Base-by-base conservation (phyloP, 2,329 filamentous ascomycete species). In the Chrysoporthe deuterocubensis region DNA sequence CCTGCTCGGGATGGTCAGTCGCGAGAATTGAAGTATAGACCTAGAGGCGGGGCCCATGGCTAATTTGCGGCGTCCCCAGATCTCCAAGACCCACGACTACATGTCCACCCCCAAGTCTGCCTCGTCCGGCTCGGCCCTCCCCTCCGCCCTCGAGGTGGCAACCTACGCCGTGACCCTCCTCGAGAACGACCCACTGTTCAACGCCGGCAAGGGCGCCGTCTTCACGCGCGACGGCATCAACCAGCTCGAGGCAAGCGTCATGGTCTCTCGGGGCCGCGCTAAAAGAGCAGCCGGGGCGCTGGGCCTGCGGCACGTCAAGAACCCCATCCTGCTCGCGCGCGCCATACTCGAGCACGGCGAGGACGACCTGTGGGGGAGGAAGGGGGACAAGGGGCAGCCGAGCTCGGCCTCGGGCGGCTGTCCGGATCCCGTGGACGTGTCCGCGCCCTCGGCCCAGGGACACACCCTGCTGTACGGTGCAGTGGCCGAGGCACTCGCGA, bases 211-310 rank as follows among this genome's bases (percentile, higher is more conserved):
- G 73, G 94, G 94, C 64, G 92, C 93, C 62, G 93, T 97, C 26
- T 97, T 96, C 78, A 97, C 93, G 0, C 88, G 90, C 62, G 89
- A 91, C 71, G 94, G 94, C 21, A 86, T 89, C 70, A 94, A 94
- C 76, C 92, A 97, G 80, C 89, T 97, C 70, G 94, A 97, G 79
- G 92, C 92, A 1, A 92, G 89, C 9, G 87, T 97, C 63, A 97
- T 97, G 93, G 91, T 96, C 0, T 92, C 90, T 1, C 84, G 84
- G 40, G 91, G 90, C 0, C 82, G 83, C 67, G 85, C 88, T 52
- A 97, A 97, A 82, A 87, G 92, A 46, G 93, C 89, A 18, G 91
- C 92, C 0, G 92, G 92, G 3, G 88, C 93, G 6, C 92, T 92
- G 80, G 87, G 92, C 3, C 77, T 97, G 16, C 85, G 84, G 6